Conservation (phyloP, 2,329 filamentous ascomycete genomes). For the Exophiala sideris region DNA sequence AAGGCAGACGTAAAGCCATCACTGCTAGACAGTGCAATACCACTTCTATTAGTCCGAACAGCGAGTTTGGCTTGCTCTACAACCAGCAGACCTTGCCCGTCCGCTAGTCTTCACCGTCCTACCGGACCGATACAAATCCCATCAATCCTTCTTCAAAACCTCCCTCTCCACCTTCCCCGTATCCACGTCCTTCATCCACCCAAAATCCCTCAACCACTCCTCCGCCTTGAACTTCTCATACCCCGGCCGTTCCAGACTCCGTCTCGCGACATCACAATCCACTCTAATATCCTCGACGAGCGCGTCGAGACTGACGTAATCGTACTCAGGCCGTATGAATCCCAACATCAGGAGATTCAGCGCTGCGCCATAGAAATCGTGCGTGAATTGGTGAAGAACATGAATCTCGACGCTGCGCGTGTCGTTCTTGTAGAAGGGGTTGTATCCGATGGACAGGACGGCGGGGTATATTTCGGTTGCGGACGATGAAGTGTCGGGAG, state of each 20-base stretch:
- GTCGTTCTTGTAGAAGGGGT: conserved; percentile 96
- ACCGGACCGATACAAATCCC: background rate
- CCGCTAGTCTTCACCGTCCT: background rate
- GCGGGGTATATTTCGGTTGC: conserved; percentile 63
- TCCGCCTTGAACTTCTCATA: conserved; percentile 55
- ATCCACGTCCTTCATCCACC: conserved; percentile 32
- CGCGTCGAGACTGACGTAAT: conserved; percentile 80
- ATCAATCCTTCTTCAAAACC: conserved; percentile 16
- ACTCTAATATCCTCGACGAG: conserved; percentile 83
- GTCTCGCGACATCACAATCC: conserved; percentile 78
- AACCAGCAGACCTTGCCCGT: too few relatives aligned
- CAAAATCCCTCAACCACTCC: conserved; percentile 31
- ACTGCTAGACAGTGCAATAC: too few relatives aligned
- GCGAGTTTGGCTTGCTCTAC: too few relatives aligned
- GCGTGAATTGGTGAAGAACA: conserved; percentile 57
- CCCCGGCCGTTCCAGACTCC: conserved; percentile 64
- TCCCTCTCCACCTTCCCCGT: conserved; percentile 31
- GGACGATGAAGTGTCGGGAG: conserved; percentile 9
- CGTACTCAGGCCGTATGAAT: conserved; percentile 83
- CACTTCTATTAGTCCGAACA: too few relatives aligned
- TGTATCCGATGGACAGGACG: conserved; percentile 94
- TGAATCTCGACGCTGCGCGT: conserved; percentile 78
- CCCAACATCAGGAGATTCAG: conserved; percentile 80
- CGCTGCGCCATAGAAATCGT: conserved; percentile 79
- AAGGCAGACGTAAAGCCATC: too few relatives aligned